These are phyloP conservation scores for Linnemannia schmuckeri DNA, from an alignment of 192 early-diverging fungal genomes.

Conservation along the genomic window DNA sequence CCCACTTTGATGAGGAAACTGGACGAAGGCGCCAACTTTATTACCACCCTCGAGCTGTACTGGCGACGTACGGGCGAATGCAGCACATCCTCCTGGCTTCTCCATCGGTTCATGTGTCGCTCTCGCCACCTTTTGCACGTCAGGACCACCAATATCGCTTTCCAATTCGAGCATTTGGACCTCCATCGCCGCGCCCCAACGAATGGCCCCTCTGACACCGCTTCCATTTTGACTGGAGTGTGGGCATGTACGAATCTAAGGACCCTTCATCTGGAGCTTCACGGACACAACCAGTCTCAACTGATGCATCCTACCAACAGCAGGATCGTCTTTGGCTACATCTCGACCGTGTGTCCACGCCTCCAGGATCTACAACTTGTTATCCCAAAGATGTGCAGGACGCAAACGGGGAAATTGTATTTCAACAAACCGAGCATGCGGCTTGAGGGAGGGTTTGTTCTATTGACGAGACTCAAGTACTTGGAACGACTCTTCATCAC, in stretches of 20 bases:
- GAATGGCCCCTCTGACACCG: neutral
- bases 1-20: neutral
- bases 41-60: neutral
- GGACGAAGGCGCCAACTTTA: neutral
- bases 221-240: neutral
- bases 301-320: neutral
- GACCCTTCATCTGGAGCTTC: neutral
- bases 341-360: neutral
- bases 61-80: neutral
- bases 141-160: neutral
- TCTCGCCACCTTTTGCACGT: neutral
- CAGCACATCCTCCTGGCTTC: neutral
- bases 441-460: neutral
- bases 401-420: neutral
- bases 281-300: neutral
- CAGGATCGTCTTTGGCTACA: neutral
- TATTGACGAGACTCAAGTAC: neutral
- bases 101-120: neutral
- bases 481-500: neutral
- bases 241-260: neutral
- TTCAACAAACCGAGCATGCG: neutral
- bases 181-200: neutral
- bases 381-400: neutral
- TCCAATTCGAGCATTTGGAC: conserved; percentile 4
- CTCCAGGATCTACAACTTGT: neutral